Base-by-base conservation (phyloP, 148 eudicot genomes). In the Amaranthus cruentus region DNA sequence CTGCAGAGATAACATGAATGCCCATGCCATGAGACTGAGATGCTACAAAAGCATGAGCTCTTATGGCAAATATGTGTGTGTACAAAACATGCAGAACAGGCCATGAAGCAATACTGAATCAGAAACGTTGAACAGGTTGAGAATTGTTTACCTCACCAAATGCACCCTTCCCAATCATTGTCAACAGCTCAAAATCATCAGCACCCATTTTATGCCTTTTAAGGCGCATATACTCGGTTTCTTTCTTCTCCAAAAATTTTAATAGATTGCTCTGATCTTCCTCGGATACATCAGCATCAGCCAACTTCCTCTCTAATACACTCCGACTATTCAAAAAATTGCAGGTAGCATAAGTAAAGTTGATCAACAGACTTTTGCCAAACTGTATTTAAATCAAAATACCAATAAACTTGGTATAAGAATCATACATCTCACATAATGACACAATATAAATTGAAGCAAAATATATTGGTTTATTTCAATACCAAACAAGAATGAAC, bases 91-190 rank as follows among this genome's bases (percentile, higher is more conserved):
- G 38, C 38, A 28, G 38, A 49, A 13, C 66, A 50, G 18, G 56
- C 47, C 65, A 58, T 73, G 4, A 59, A 73, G 70, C 38, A 28
- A 44, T 28, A 46, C 1, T 18, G 6, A 13, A 4, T 13, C 49
- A 54, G 38, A 28, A 77, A 65, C 61, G 70, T 47, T n/a, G 10
- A 53, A 68, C 48, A 73, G n/a, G 13, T 18, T 6, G 10, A 68
- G 62, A 60, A 47, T 65, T 76, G 77, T 74, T 76, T 88, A 93
- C 98, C 98, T 93, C 98, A 21, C 98, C 98, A 84, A 93, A 93
- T 76, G 98, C 98, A 71, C 97, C 98, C 79, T 93, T 93, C 70
- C 98, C 98, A 59, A 93, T 93, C 98, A 93, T 93, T 12, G 98
- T 93, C 75, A 93, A 81, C 47, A 93, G 78, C 83, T 93, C 98